Evolutionary conservation across 257 asterid genomes (phyloP).

Genomic region (Fraxinus quadrangulata): DNA sequence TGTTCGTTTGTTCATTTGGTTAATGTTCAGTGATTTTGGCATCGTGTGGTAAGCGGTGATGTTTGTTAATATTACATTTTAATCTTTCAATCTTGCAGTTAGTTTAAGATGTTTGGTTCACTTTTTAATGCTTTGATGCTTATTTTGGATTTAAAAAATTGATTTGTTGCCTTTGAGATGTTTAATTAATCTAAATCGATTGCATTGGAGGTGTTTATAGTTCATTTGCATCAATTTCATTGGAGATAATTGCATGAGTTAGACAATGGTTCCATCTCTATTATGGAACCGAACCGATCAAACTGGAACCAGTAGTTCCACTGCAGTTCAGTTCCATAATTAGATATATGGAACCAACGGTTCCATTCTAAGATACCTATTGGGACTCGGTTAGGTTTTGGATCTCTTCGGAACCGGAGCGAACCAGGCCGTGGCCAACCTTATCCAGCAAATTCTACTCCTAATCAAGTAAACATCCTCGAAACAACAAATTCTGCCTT

Average conservation of each 20-base stretch:
- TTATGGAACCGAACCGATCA: neutral
- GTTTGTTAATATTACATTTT: neutral
- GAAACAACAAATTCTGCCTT: neutral
- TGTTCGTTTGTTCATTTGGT: neutral
- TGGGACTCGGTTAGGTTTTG: neutral
- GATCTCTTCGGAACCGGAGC: neutral
- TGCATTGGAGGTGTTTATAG: neutral
- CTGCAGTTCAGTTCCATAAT: neutral
- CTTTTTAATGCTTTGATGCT: neutral
- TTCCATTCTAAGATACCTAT: neutral
- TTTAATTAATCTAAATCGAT: no score
- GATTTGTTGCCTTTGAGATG: neutral
- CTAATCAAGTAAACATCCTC: neutral
- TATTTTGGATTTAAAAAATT: no score
- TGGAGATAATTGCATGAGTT: neutral
- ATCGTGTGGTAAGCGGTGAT: neutral
- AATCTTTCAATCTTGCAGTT: no score
- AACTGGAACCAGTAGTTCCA: neutral
- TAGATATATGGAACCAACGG: neutral
- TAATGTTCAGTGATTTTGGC: neutral
- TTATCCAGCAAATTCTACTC: neutral
- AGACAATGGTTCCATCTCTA: neutral
- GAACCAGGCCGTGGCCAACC: neutral
- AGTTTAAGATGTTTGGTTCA: neutral
- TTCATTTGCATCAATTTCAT: neutral